Evolutionary conservation across 2,329 filamentous ascomycete genomes (phyloP), one percentile per base, ranked within the genome.

Genomic region (Mariannaea sp.): DNA sequence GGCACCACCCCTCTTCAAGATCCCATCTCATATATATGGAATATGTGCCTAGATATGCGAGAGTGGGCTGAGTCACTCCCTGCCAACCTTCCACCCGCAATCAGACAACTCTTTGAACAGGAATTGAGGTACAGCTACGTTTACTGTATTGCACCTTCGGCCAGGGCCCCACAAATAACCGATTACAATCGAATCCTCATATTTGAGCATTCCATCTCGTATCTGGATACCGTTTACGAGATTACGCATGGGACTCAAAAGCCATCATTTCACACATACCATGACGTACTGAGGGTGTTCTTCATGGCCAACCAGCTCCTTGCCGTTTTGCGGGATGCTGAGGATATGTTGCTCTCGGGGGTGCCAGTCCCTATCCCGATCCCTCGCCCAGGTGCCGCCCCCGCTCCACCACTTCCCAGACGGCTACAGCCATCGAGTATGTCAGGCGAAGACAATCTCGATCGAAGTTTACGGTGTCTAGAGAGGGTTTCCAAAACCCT

Each of bases 101-200:
- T 92, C 58, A 82, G 86, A 32, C 82, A 88, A 41, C 84, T 92
- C 59, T 95, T 97, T 66, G 88, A 94, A 58, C 83, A 96, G 13
- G 94, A 99, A 68, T 74, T 95, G 35, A 82, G 93, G 40, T 97
- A 96, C 75, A 95, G 90, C 67, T 94, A 91, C 64, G 88, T 96
- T 19, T 91, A 97, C 70, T 89, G 93, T 52, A 81, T 97, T 7
- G 91, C 91, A 1, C 90, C 92, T 1, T 92, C 88, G 29, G 84
- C 86, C 1, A 81, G 88, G 39, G 85, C 89, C 3, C 89, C 90
- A 0, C 78, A 82, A 17, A 85, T 92, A 43, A 87, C 85, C 3
- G 83, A 90, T 39, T 91, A 93, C 68, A 88, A 87, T 30, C 89
- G 91, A 56, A 79, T 86, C 24, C 78, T 96, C 19, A 89, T 96